Evolutionary conservation across 768 basidiomycete species (phyloP), one percentile per base, ranked within the genome.

Genomic region (Gloeopeniophorella convolvens): DNA sequence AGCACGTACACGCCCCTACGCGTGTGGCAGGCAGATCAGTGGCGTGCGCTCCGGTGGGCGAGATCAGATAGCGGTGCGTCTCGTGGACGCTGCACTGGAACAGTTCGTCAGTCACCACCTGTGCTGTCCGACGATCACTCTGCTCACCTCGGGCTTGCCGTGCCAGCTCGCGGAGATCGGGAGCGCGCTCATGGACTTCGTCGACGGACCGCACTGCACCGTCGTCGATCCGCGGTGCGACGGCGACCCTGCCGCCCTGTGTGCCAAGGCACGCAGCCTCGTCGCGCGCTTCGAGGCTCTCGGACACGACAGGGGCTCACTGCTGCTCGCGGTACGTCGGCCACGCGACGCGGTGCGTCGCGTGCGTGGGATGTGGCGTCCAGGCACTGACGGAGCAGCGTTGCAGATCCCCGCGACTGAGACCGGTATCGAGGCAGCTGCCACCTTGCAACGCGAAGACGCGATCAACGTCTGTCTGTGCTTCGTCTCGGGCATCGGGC

Each of bases 341-440:
- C 16, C 20, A 13, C 13, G 16, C 20, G 9, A 26, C 11, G 6
- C 36, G 20, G 28, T 40, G 27, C 27, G n/a, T n/a, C n/a, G n/a
- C n/a, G n/a, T n/a, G n/a, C n/a, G n/a, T n/a, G n/a, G n/a, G n/a
- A n/a, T n/a, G n/a, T n/a, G n/a, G n/a, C n/a, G n/a, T n/a, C n/a
- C n/a, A n/a, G n/a, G n/a, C n/a, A 8, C 35, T 23, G 42, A 16
- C 24, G 44, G 34, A 34, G 18, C 13, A 20, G 10, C 16, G 23
- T 12, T 16, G 5, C 27, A 82, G 80, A 72, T 83, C 32, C 78
- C 80, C 26, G 79, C 80, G 5, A 82, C 80, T 0, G 70, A 74
- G 30, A 66, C 66, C 24, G 82, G 82, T 13, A 68, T 82, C 11
- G 45, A 50, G 21, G 80, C 81, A 5, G 72, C 78, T 0, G 62